Base-by-base conservation (phyloP, 169 alveolate genomes). In the Plasmodium knowlesi region DNA sequence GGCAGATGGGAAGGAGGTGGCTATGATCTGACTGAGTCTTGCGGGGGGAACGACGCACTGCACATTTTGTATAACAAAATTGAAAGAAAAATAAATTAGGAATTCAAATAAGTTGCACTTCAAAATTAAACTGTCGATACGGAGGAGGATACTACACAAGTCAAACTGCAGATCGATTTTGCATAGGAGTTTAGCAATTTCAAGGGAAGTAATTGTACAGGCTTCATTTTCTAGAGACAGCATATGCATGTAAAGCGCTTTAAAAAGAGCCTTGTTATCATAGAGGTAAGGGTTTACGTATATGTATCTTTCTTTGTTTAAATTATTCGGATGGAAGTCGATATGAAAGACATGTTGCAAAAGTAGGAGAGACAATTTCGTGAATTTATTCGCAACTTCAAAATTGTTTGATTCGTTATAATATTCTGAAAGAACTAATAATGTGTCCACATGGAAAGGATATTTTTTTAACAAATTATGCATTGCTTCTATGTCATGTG, bases 241-340 rank as follows among this genome's bases (percentile, higher is more conserved):
- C 93, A 85, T 85, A 34, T 85, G 93, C 84, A 85, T 85, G 41
- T 85, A 85, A 30, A 85, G 79, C 0, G 93, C 53, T 85, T 85
- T 85, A 76, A 34, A 85, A 10, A 85, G 8, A 3, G 67, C 53
- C 28, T 85, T 85, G 41, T 85, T 85, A 74, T 85, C 85, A 85
- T 85, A 85, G 0, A 73, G 22, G 39, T 30, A 54, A 5, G 93
- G 93, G 74, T 85, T 85, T 9, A 85, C 78, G 61, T 32, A 85
- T 12, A 85, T 34, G 4, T 73, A 5, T 73, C 28, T 43, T 5
- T 46, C 12, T 32, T 74, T 85, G 39, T 85, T 85, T 74, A 85
- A 30, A 39, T 28, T 50, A 28, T 73, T 53, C 1, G 84, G 84
- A 53, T 74, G 8, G 61, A 85, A 85, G 74, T 85, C 80, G 0